Evolutionary conservation across 176 grass and related monocot genomes (phyloP).

Genomic region (Typha latifolia): DNA sequence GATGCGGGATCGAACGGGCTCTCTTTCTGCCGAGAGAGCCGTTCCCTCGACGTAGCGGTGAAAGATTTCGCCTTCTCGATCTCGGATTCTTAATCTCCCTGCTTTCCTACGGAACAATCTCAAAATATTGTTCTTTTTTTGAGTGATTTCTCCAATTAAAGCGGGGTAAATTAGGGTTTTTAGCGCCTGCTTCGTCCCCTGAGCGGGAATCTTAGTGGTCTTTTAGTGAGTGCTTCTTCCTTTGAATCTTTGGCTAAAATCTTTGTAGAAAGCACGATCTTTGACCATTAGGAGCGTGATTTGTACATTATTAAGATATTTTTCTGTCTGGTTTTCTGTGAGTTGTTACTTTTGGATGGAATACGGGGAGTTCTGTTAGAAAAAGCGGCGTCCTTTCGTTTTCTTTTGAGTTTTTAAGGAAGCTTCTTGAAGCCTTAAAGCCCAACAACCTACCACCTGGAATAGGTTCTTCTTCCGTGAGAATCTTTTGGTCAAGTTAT

Average conservation of each 20-base stretch:
- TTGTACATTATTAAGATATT: background rate
- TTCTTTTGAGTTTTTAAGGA: slow-evolving; percentile 37
- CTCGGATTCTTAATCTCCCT: background rate
- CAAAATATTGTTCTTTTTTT: too few relatives aligned
- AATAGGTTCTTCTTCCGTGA: slow-evolving; percentile 3
- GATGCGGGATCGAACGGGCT: slow-evolving; percentile 23
- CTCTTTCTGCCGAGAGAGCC: slow-evolving; percentile 24
- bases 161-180: too few relatives aligned
- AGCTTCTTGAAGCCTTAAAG: slow-evolving; percentile 12
- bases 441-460: slow-evolving; percentile 8
- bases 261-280: background rate
- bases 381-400: slow-evolving; percentile 63
- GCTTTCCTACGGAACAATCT: too few relatives aligned
- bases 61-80: background rate
- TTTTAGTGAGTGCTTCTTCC: too few relatives aligned
- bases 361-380: slow-evolving; percentile 3
- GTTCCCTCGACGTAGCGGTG: background rate
- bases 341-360: background rate
- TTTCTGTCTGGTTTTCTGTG: background rate
- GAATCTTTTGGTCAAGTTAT: slow-evolving; percentile 11
- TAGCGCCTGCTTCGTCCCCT: background rate
- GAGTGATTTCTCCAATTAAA: too few relatives aligned
- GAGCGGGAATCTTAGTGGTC: background rate
- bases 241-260: background rate
- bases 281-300: background rate